Evolutionary conservation across 106 monocot genomes (phyloP), one percentile per base, ranked within the genome.

Genomic region (Dioscorea dumetorum): DNA sequence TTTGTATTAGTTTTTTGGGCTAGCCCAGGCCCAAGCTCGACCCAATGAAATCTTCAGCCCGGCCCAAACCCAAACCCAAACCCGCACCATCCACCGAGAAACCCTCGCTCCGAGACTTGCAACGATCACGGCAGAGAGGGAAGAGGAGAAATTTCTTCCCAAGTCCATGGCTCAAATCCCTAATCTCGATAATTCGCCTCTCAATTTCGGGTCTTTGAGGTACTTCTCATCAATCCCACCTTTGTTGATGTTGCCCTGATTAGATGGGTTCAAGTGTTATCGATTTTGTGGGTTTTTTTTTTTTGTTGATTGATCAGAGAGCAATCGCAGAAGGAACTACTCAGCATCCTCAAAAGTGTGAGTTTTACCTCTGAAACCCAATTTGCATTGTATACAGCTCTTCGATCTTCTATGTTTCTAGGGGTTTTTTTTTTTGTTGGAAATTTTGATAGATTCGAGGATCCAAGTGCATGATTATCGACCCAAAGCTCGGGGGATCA

Each of bases 241-340:
- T 1, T 54, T 62, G 13, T 53, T 33, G 5, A 35, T 66, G 32
- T 48, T 73, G 41, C 41, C 41, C 41, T 41, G 41, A 41, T 41
- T 41, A 3, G 41, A 41, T 41, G 41, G 6, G 15, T 61, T 48
- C 59, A 22, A 21, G 10, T n/a, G 60, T 28, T 17, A 12, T 9
- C 50, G 17, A 6, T 72, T 53, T 72, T 33, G 11, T 23, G 10
- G 21, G 22, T 24, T 54, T 15, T 49, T 12, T 66, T 22, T 6
- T 16, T 62, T 31, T 51, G 9, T 51, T 49, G 24, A 49, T 64
- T 32, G 52, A 18, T 33, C 82, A 99, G 97, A 72, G 92, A 99
- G 61, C 84, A 87, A 58, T 84, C 97, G 12, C 91, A 93, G 79
- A 99, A 79, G 85, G 97, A 99, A 8, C 97, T 99, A 17, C 80